Base-by-base conservation (phyloP, 495 filamentous ascomycete species). In the Penicillium herquei region DNA sequence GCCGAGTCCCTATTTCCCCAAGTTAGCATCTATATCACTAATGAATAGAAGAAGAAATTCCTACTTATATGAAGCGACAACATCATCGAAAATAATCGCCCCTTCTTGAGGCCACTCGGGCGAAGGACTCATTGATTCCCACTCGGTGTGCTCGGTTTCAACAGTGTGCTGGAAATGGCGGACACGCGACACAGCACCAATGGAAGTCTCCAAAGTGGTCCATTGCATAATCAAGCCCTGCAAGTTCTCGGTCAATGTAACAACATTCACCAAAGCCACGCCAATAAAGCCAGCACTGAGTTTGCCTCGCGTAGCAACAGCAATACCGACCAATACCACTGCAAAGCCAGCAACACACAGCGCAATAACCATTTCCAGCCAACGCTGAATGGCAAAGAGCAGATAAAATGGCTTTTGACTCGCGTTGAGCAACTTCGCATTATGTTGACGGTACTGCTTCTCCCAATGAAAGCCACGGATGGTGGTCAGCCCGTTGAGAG, bases 231-330 rank as follows among this genome's bases (percentile, higher is more conserved):
- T 70, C 11, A 75, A 51, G 6, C 54, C 13, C 17, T 30, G 70
- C 63, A 54, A 52, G 44, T 2, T 78, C 74, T 57, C 78, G 84
- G 54, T 84, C 77, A 78, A 74, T 14, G 7, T 16, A 7, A 49
- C 31, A 6, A 53, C 41, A 81, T 75, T 3, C 78, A 80, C 55
- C 86, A 87, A 39, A 66, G 70, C 71, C 39, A 91, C 61, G 2
- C 85, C 83, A 47, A 90, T 88, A 2, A 87, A 87, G 12, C 39
- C 46, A 11, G 35, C 18, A 14, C 5, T 37, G 14, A 49, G 37
- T 13, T 42, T n/a, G 6, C 35, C 30, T 1, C 8, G 11, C 14
- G 39, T 9, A 6, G 14, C 35, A 3, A 30, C 35, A 5, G 34
- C 21, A 4, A 34, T 52, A 0, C 14, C 12, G 0, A 51, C 13